Conservation (phyloP, 225 moss, liverwort and hornwort species). For the Climacium dendroides region DNA sequence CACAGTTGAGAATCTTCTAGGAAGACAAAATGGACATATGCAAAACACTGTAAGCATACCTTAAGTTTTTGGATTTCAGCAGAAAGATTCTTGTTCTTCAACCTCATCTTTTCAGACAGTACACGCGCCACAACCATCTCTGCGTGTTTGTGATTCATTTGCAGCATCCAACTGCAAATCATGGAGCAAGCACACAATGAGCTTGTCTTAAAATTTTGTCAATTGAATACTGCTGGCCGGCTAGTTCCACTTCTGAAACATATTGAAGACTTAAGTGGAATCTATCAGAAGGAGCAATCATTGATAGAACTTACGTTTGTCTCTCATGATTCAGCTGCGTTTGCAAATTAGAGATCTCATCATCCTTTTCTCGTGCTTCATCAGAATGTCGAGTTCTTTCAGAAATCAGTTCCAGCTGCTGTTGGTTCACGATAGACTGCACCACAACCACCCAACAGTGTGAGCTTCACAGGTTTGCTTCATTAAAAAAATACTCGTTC, state of each 20-base stretch:
- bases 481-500: background rate
- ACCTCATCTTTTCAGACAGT: constrained; percentile 19
- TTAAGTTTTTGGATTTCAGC: constrained; percentile 26
- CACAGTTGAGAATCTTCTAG: background rate
- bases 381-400: constrained; percentile 17
- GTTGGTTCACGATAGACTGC: constrained; percentile 34
- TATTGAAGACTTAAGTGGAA: background rate
- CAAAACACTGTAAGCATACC: background rate
- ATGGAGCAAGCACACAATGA: background rate
- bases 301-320: constrained; percentile 10
- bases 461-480: background rate
- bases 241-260: background rate
- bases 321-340: constrained; percentile 28
- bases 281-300: background rate
- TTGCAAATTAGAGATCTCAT: constrained; percentile 18
- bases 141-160: constrained; percentile 37
- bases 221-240: background rate
- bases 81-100: constrained; percentile 25
- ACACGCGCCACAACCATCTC: constrained; percentile 31
- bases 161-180: constrained; percentile 28
- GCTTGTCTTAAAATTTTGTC: background rate
- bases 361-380: constrained; percentile 18
- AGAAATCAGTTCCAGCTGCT: constrained; percentile 17
- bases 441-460: background rate
- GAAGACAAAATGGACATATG: background rate